A percentile compares a stretch with the other conserved stretches of the same genome.
Evolutionary conservation across 2,329 filamentous ascomycete genomes (phyloP).

Genomic region (Penicillium freii): DNA sequence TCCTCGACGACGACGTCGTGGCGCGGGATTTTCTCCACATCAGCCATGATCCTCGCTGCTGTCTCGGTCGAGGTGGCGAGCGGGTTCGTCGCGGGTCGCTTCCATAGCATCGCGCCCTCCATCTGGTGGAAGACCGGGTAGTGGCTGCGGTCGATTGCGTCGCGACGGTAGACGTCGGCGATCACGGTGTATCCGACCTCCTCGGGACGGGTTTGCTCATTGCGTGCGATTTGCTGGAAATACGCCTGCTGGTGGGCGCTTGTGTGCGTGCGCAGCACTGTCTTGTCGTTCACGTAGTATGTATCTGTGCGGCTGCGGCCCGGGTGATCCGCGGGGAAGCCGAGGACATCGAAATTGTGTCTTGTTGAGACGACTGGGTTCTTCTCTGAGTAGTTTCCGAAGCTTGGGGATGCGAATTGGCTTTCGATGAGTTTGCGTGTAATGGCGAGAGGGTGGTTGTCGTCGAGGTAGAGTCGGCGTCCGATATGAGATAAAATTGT

Average conservation of each 20-base stretch:
- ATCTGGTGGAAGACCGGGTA: slow-evolving; percentile 99
- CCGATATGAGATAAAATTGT: slow-evolving; percentile 72
- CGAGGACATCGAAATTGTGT: slow-evolving; percentile 96
- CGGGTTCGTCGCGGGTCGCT: slow-evolving; percentile 51
- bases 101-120: slow-evolving; percentile 92
- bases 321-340: slow-evolving; percentile 83
- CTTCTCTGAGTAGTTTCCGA: slow-evolving; percentile 72
- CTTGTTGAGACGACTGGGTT: slow-evolving; percentile 78
- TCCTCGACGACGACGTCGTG: slow-evolving; percentile 80
- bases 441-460: slow-evolving; percentile 85
- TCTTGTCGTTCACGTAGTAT: slow-evolving; percentile 86
- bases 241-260: slow-evolving; percentile 86
- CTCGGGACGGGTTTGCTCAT: slow-evolving; percentile 35
- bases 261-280: slow-evolving; percentile 87
- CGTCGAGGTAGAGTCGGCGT: slow-evolving; percentile 82
- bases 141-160: slow-evolving; percentile 91
- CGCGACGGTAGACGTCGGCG: slow-evolving; percentile 91
- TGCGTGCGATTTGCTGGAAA: slow-evolving; percentile 64
- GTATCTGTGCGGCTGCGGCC: slow-evolving; percentile 87
- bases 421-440: slow-evolving; percentile 91
- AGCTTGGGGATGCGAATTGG: slow-evolving; percentile 71
- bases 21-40: slow-evolving; percentile 68
- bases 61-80: slow-evolving; percentile 43
- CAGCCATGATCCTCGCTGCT: slow-evolving; percentile 63
- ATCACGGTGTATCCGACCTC: slow-evolving; percentile 79